Evolutionary conservation across 164 flowering plant genomes (phyloP), one percentile per base, ranked within the genome.

Genomic region (Stephania yunnanensis): DNA sequence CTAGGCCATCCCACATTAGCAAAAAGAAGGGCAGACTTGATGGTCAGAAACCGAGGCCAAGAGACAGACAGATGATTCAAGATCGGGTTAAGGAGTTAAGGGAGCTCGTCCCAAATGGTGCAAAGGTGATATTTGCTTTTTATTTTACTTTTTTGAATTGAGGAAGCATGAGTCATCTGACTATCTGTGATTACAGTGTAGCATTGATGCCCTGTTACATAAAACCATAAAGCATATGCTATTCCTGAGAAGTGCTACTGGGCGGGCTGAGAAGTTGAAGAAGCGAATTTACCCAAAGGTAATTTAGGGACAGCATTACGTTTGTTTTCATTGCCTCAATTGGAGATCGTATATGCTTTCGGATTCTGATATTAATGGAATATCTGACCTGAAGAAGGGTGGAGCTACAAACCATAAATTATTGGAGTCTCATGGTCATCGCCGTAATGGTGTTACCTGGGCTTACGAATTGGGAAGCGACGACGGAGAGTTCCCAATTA

Each of bases 61-160:
- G 95, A 79, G 98, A 95, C 70, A 87, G 98, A 79, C 98, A 95
- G 84, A 73, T 91, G 86, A 93, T 95, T 76, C 97, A 93, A 80
- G 99, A 95, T 68, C 84, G 97, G 22, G 81, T 93, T 25, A 93
- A 87, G 80, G 97, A 91, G 86, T 85, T 95, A 15, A 80, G 99
- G 20, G 88, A 88, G 46, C 88, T 95, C 77, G 91, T 95, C 71
- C 98, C 98, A 72, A 81, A 89, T 86, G 89, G 94, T 72, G 85
- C 81, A 66, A 91, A 89, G 88, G 98, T 88, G 58, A 25, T 30
- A 19, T 53, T 67, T 71, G 25, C 22, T 71, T 55, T 36, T 8
- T 66, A 22, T 65, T 45, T 6, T 70, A 13, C 29, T 46, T 15
- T 42, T 73, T 9, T 67, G 72, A 65, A 11, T 75, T 48, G 13